Percentiles rank a stretch among this genome's conserved stretches.
phyloP scores from a whole-genome alignment of 164 flowering plant genomes.

The Annona squamosa region DNA sequence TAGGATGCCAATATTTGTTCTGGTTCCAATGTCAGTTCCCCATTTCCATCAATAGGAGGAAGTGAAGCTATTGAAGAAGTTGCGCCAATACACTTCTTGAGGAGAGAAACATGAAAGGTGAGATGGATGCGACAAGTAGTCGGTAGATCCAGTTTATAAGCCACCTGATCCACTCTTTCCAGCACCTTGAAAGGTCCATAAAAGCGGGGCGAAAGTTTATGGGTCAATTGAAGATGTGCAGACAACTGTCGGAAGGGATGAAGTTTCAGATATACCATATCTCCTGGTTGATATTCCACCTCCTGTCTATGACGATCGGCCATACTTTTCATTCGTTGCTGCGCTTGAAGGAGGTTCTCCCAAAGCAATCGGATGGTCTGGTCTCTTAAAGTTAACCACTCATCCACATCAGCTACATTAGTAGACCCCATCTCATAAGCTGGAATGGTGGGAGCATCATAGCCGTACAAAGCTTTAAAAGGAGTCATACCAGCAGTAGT shows the following conservation, averaged over 20 bases:
- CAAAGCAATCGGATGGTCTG: background rate
- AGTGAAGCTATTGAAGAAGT: no score
- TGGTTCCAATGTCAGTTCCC: no score
- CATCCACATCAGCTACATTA: background rate
- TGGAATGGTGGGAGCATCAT: background rate
- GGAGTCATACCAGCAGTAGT: constrained; percentile 8
- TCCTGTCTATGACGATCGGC: background rate
- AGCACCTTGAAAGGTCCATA: background rate
- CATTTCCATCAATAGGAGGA: no score
- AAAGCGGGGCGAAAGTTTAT: background rate
- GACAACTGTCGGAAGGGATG: background rate
- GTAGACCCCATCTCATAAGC: background rate
- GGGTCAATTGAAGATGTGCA: background rate
- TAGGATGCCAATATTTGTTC: no score
- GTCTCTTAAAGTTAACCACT: background rate
- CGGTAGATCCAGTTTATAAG: background rate
- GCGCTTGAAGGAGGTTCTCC: background rate
- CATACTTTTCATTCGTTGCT: background rate
- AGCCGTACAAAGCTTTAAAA: constrained; percentile 5
- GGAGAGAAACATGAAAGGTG: no score
- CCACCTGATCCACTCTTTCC: background rate
- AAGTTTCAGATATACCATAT: background rate
- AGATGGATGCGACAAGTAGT: background rate
- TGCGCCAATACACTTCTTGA: no score
- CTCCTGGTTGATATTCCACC: background rate